Evolutionary conservation across 441 rosid species (phyloP).

Genomic region (Gossypium schwendimanii): DNA sequence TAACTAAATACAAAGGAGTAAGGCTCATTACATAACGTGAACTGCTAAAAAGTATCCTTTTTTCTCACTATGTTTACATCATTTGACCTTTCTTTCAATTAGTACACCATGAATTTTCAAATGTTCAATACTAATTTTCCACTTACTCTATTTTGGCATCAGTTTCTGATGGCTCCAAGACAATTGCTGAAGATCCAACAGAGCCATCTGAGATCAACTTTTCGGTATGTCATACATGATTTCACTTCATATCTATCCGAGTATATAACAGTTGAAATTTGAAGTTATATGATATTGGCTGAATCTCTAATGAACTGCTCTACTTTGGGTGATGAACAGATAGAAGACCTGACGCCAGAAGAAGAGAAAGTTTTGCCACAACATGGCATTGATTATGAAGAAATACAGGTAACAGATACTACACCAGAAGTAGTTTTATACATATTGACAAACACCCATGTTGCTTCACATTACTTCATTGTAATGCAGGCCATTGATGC

Average conservation of each 20-base stretch:
- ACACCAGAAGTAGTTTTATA: background rate
- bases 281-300: background rate
- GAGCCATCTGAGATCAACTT: constrained; percentile 43
- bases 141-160: constrained; percentile 27
- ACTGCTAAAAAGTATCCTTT: background rate
- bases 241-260: background rate
- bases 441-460: background rate
- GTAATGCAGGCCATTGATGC: constrained; percentile 50
- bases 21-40: background rate
- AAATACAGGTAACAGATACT: constrained; percentile 40
- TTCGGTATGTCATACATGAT: constrained; percentile 28
- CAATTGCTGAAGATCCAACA: constrained; percentile 34
- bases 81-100: background rate
- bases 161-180: constrained; percentile 25
- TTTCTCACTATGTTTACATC: background rate
- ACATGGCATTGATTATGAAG: constrained; percentile 29
- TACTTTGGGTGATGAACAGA: constrained; percentile 27
- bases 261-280: background rate
- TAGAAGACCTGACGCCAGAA: constrained; percentile 43
- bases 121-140: background rate
- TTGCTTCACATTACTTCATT: constrained; percentile 4
- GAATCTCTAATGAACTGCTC: background rate
- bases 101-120: background rate
- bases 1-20: too few relatives aligned
- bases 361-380: constrained; percentile 34